These are phyloP conservation scores for Polychytrium aggregatum DNA, from an alignment of 192 early-diverging fungal species.

Conservation along the genomic window DNA sequence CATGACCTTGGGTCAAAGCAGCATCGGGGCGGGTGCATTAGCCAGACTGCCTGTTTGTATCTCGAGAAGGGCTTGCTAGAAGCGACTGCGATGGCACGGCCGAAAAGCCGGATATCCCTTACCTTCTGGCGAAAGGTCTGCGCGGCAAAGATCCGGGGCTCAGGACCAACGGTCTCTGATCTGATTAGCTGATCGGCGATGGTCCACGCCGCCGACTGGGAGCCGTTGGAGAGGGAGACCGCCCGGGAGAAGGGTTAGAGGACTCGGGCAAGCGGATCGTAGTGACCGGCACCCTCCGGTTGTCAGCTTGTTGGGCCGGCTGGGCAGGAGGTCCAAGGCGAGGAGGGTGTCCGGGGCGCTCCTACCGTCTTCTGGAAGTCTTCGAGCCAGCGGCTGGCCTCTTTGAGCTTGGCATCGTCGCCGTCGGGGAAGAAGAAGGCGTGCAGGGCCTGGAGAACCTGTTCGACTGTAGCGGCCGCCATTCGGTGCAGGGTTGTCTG, in stretches of 20 bases:
- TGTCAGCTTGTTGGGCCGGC: too few relatives aligned
- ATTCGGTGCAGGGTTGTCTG: too few relatives aligned
- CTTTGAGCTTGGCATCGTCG: conserved; percentile 23
- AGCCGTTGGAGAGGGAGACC: neutral
- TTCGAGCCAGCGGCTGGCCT: conserved; percentile 60
- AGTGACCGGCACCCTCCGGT: neutral
- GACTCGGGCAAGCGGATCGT: neutral
- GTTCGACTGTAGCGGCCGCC: conserved; percentile 1
- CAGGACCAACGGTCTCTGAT: conserved; percentile 34
- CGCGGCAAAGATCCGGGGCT: conserved; percentile 76
- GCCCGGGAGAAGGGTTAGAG: neutral
- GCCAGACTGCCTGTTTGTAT: too few relatives aligned
- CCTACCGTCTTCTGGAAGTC: conserved; percentile 79
- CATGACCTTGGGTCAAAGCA: conserved; percentile 42
- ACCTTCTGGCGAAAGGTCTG: conserved; percentile 89
- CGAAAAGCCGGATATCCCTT: conserved; percentile 1
- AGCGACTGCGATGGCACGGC: too few relatives aligned
- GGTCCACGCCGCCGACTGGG: conserved; percentile 74
- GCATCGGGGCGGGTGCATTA: neutral
- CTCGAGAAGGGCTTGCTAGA: too few relatives aligned
- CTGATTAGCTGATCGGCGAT: conserved; percentile 63
- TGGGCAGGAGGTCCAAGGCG: too few relatives aligned
- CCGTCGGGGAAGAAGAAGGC: conserved; percentile 2
- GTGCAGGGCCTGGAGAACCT: conserved; percentile 15
- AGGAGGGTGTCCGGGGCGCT: neutral